Evolutionary conservation across 2,329 filamentous ascomycete genomes (phyloP), one percentile per base, ranked within the genome.

Genomic region (Cladorrhinum sp.): DNA sequence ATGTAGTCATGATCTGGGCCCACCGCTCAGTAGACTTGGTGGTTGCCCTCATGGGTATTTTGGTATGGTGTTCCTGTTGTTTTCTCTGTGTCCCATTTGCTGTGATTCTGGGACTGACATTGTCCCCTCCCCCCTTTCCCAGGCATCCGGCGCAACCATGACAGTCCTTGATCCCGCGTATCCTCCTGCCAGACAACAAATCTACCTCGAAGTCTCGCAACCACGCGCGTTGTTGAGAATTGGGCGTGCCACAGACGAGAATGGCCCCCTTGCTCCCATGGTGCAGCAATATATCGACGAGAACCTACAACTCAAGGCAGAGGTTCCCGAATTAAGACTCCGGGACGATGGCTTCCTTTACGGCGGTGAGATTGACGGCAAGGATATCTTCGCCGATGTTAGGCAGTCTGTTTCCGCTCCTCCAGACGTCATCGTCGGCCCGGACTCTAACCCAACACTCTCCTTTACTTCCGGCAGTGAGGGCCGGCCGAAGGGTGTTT

Each of bases 1-100:
- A 98, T 71, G 92, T 96, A 2, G 92, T 96, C 69, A 96, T 96
- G 91, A 90, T 95, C 64, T 97, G 87, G 71, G 91, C 91, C 59
- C 85, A 96, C 75, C 86, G 93, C 60, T 86, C 86, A 59, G 92
- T 96, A 32, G 81, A 85, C 25, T 73, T 86, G 12, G 79, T 85
- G 49, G 71, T 78, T 51, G 91, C 89, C 36, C 87, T 92, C 57
- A 96, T 96, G 91, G 93, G 92, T 62, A 83, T 81, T 22, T 71
- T 85, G 72, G 79, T 80, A 75, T 62, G 49, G 50, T n/a, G 23
- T 20, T n/a, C 29, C n/a, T 50, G 24, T 45, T 22, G n/a, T 22
- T 20, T 12, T 45, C 18, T 18, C n/a, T 20, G 41, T 22, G 16
- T 45, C n/a, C 20, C 54, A 9, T 50, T 20, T 27, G 20, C 24